These are phyloP conservation scores for Saccharomycopsis olivae DNA, from an alignment of 805 yeast species.

Conservation along the genomic window DNA sequence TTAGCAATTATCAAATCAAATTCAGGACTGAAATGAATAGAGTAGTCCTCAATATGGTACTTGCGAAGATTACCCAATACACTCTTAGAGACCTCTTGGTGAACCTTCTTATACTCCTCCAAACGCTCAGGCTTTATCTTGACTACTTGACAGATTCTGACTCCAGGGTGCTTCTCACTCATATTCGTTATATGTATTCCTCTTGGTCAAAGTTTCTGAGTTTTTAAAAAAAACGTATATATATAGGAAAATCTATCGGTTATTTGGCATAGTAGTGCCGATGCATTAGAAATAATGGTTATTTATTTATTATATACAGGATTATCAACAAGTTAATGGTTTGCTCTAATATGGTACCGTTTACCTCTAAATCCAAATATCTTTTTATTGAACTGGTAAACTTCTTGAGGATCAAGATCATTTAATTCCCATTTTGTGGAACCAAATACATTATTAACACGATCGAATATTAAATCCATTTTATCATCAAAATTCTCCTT, in stretches of 20 bases:
- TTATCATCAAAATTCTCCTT: slow-evolving; percentile 56
- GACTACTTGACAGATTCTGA: slow-evolving; percentile 30
- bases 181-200: no score
- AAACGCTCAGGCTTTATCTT: slow-evolving; percentile 29
- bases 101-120: slow-evolving; percentile 29
- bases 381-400: slow-evolving; percentile 83
- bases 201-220: no score
- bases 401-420: slow-evolving; percentile 85
- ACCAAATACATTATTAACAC: slow-evolving; percentile 61
- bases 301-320: no score
- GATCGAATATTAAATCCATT: slow-evolving; percentile 71
- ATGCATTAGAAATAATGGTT: no score
- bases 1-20: slow-evolving; percentile 27
- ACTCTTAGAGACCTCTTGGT: slow-evolving; percentile 24
- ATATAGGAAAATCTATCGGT: no score
- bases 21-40: slow-evolving; percentile 27
- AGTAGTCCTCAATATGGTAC: slow-evolving; percentile 32
- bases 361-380: slow-evolving; percentile 92
- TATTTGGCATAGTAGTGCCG: no score
- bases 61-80: slow-evolving; percentile 26
- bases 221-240: no score
- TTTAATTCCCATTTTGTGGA: slow-evolving; percentile 93
- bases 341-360: slow-evolving; percentile 58
- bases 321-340: no score
- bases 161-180: slow-evolving; percentile 25